Percentiles rank a stretch among this genome's conserved stretches.
These are phyloP conservation scores for Venturia asperata DNA, from an alignment of 2,329 filamentous ascomycete genomes.

Conservation along the genomic window DNA sequence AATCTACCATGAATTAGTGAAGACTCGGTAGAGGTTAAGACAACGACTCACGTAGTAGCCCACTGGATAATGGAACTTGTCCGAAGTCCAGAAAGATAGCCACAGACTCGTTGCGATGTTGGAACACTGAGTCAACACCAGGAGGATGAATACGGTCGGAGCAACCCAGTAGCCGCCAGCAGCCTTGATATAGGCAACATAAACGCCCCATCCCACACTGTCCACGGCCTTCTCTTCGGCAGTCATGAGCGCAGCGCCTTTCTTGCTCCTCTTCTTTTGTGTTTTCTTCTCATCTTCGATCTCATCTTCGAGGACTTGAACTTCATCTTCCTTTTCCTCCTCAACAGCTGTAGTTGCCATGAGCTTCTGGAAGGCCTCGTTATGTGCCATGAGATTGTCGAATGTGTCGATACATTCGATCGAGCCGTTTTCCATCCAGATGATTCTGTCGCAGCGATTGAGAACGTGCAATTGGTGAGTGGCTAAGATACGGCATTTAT, in stretches of 20 bases:
- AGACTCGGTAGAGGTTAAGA: conserved; percentile 19
- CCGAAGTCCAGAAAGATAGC: conserved; percentile 88
- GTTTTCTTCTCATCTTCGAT: conserved; percentile 48
- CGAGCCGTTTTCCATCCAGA: conserved; percentile 83
- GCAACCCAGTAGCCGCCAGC: conserved; percentile 66
- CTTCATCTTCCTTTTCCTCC: conserved; percentile 40
- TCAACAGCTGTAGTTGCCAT: conserved; percentile 73
- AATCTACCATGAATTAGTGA: conserved; percentile 41
- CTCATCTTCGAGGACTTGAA: conserved; percentile 45
- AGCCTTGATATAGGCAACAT: conserved; percentile 67
- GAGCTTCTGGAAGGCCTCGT: conserved; percentile 69
- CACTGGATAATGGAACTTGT: conserved; percentile 60
- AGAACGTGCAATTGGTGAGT: conserved; percentile 95
- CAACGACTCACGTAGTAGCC: conserved; percentile 62
- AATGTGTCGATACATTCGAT: conserved; percentile 86
- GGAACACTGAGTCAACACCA: conserved; percentile 68
- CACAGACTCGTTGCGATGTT: conserved; percentile 87
- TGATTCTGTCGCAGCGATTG: conserved; percentile 80
- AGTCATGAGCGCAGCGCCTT: conserved; percentile 61
- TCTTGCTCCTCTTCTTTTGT: conserved; percentile 48
- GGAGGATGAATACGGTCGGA: conserved; percentile 54
- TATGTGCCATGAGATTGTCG: conserved; percentile 72
- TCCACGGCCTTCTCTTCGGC: conserved; percentile 62
- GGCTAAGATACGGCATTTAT: conserved; percentile 85
- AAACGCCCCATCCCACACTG: conserved; percentile 74